These are phyloP conservation scores for Colletotrichum neosansevieriae DNA, from an alignment of 2,329 filamentous ascomycete genomes.

Conservation along the genomic window DNA sequence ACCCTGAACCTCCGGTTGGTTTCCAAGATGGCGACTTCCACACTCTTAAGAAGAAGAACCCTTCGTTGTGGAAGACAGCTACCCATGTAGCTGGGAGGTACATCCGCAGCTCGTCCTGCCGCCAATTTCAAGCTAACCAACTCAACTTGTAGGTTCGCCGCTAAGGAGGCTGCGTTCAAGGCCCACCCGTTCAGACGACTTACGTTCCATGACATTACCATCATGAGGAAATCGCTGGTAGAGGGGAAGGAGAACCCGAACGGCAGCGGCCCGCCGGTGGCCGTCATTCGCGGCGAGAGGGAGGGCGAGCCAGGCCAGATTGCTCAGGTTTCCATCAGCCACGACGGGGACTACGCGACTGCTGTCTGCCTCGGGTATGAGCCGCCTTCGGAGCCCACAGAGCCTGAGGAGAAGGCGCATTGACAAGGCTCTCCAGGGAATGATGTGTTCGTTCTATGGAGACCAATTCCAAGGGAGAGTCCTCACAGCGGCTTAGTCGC, in stretches of 20 bases:
- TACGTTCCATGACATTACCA: slow-evolving; percentile 71
- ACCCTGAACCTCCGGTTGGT: not conserved
- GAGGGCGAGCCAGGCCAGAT: slow-evolving; percentile 58
- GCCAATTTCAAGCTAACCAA: not conserved
- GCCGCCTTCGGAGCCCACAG: not conserved
- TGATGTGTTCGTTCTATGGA: too few relatives aligned
- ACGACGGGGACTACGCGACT: slow-evolving; percentile 86
- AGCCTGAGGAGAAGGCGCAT: not conserved
- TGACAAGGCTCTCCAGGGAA: too few relatives aligned
- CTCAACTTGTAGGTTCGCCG: slow-evolving; percentile 67
- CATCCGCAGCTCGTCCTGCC: too few relatives aligned
- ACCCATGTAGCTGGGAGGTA: slow-evolving; percentile 60
- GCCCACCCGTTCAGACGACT: slow-evolving; percentile 72
- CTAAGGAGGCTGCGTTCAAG: slow-evolving; percentile 82
- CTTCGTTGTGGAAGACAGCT: slow-evolving; percentile 52
- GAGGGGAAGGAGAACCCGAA: slow-evolving; percentile 43
- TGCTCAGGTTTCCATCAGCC: slow-evolving; percentile 84
- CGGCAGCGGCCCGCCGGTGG: slow-evolving; percentile 58
- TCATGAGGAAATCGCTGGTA: slow-evolving; percentile 46
- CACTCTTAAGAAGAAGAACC: slow-evolving; percentile 36
- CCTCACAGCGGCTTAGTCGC: too few relatives aligned
- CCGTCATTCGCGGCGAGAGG: slow-evolving; percentile 52
- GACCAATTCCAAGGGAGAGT: too few relatives aligned
- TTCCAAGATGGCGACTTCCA: slow-evolving; percentile 7
- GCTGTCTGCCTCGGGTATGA: slow-evolving; percentile 72